Percentiles rank a stretch among this genome's conserved stretches.
These are phyloP conservation scores for Delonix regia DNA, from an alignment of 306 rosid species.

Conservation along the genomic window DNA sequence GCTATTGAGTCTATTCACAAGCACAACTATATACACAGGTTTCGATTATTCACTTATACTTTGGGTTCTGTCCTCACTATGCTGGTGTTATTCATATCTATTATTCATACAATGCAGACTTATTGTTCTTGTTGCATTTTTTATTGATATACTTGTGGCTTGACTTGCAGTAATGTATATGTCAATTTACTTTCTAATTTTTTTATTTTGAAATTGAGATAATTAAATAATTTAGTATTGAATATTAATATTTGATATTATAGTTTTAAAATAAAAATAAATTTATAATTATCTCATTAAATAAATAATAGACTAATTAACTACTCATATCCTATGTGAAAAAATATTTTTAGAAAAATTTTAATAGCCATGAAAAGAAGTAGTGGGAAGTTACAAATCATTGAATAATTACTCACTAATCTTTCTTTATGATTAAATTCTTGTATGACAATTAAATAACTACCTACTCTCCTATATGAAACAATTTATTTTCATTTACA, in stretches of 20 bases:
- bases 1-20: conserved; percentile 92
- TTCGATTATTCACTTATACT: not conserved
- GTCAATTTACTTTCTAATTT: not conserved
- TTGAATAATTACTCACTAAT: not conserved
- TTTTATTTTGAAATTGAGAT: not conserved
- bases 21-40: conserved; percentile 91
- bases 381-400: not conserved
- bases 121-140: too few relatives aligned
- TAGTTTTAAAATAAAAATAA: too few relatives aligned
- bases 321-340: not conserved
- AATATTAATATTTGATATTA: too few relatives aligned
- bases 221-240: not conserved
- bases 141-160: not conserved
- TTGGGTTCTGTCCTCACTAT: not conserved
- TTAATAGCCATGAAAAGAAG: too few relatives aligned
- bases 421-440: too few relatives aligned
- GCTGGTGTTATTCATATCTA: too few relatives aligned
- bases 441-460: too few relatives aligned
- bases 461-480: not conserved
- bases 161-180: not conserved
- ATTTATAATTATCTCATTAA: too few relatives aligned
- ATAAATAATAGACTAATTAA: too few relatives aligned
- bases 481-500: not conserved
- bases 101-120: too few relatives aligned
- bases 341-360: too few relatives aligned